Conservation (phyloP, 2,329 filamentous ascomycete genomes). For the Colletotrichum caudatum region DNA sequence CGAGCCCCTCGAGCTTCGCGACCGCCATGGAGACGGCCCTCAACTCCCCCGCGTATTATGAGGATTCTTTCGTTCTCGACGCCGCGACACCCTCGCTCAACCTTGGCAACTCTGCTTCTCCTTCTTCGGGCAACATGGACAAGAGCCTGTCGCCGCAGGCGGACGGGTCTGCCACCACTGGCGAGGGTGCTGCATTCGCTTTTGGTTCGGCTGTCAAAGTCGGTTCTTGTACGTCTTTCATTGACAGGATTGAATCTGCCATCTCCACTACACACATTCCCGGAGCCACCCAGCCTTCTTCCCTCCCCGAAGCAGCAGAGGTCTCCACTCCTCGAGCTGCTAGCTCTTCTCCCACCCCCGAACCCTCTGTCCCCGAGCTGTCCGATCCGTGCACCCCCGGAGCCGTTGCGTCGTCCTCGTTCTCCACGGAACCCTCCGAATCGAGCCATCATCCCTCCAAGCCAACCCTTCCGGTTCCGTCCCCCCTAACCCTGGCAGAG, state of each 20-base stretch:
- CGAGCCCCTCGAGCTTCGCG: slow-evolving; percentile 38
- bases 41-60: slow-evolving; percentile 31
- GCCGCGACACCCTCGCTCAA: slow-evolving; percentile 4
- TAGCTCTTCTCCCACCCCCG: not conserved
- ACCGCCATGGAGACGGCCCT: slow-evolving; percentile 30
- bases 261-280: slow-evolving; percentile 2
- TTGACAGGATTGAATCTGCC: slow-evolving; percentile 20
- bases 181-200: slow-evolving; percentile 1
- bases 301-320: not conserved
- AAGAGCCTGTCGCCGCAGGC: not conserved
- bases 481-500: slow-evolving; percentile 19
- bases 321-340: not conserved
- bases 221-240: slow-evolving; percentile 38
- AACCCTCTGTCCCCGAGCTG: not conserved
- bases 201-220: slow-evolving; percentile 11
- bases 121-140: not conserved
- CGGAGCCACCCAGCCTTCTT: slow-evolving; percentile 15
- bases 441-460: slow-evolving; percentile 15
- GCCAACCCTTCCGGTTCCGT: slow-evolving; percentile 17
- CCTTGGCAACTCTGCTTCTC: not conserved
- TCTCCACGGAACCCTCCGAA: slow-evolving; percentile 21
- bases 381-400: not conserved
- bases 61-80: slow-evolving; percentile 10
- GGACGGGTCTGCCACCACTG: not conserved
- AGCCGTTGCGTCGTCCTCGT: not conserved